Base-by-base conservation (phyloP, 192 early-diverging fungal genomes). In the Allomyces javanicus region DNA sequence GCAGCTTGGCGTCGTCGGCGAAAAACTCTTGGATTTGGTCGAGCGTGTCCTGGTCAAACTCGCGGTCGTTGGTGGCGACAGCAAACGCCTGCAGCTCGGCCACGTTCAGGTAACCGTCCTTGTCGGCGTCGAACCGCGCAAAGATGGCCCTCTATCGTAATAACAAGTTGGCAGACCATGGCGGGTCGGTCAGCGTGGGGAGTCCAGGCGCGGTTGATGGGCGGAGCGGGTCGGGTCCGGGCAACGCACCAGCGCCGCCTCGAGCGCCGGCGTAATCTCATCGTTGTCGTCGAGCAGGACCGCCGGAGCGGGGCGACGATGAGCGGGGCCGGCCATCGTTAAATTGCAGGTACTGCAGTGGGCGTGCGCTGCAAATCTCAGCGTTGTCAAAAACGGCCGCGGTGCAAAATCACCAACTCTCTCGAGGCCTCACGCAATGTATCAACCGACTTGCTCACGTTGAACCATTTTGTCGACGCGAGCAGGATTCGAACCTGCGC, bases 71-170 rank as follows among this genome's bases (percentile, higher is more conserved):
- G 24, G 82, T 77, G 55, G 78, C 80, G 10, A 65, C 66, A 0
- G 83, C 81, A 73, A 85, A 86, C 24, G 67, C 74, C 25, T 79
- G 75, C 10, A 84, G 69, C 68, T 84, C 83, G 7, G 68, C 63
- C 44, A 72, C 67, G 67, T 77, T 80, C 64, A 86, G 70, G 19
- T 75, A 74, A 0, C 74, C 77, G 71, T 85, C 83, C 63, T 75
- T 72, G 76, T 85, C 83, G 24, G 71, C 66, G 66, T 85, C 85
- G 66, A 81, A 86, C 10, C 79, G 75, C n/a, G 63, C 68, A 67
- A 86, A 86, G 33, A 85, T 86, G 72, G 85, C 83, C 50, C 6
- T 58, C 50, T 58, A n/a, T 58, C 17, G 50, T n/a, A 1, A 6
- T 58, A 21, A 4, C 17, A n/a, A 58, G 21, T 10, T 0, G 17